Base-by-base conservation (phyloP, 2,329 filamentous ascomycete genomes). In the Alternaria longipes region DNA sequence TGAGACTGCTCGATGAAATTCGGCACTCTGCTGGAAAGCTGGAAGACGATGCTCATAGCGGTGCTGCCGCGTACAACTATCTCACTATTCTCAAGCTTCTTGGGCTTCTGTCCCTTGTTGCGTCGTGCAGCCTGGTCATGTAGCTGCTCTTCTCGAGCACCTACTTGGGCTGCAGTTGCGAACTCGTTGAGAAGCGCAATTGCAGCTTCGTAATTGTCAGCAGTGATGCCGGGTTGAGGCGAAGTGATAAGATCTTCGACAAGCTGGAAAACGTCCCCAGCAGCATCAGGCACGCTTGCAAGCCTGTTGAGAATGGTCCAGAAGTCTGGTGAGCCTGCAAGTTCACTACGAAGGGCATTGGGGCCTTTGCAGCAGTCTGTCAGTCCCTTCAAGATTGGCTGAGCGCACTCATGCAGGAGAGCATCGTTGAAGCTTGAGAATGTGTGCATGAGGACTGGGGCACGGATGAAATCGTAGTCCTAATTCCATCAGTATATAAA, bases 251-350 rank as follows among this genome's bases (percentile, higher is more conserved):
- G 88, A 26, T 87, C 89, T 73, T 95, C 91, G 0, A 97, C 84
- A n/a, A 98, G 91, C 56, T 91, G 88, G 76, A 98, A 98, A 0
- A 97, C 93, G 16, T 90, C 85, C 0, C 89, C 84, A 2, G 93
- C 91, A 26, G 91, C 90, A 54, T 92, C 89, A 3, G 87, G 81
- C 63, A 90, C 86, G 24, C 84, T 83, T 47, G 92, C 89, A 18
- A 99, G 82, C 32, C 89, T 87, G 63, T 93, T 90, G 54, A 99
- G 83, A 14, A 97, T 91, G 5, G 91, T 90, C 95, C 95, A 99
- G 78, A 99, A 98, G 74, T 99, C 95, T 0, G 95, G 95, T 18
- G 94, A 98, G 14, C 92, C 94, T 80, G 97, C 96, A 68, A 98
- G 91, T 80, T 98, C 94, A 68, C 92, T 97, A 59, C 92, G 89